These are phyloP conservation scores for Vanrija sp. DNA, from an alignment of 1,284 basidiomycete genomes.

Conservation along the genomic window DNA sequence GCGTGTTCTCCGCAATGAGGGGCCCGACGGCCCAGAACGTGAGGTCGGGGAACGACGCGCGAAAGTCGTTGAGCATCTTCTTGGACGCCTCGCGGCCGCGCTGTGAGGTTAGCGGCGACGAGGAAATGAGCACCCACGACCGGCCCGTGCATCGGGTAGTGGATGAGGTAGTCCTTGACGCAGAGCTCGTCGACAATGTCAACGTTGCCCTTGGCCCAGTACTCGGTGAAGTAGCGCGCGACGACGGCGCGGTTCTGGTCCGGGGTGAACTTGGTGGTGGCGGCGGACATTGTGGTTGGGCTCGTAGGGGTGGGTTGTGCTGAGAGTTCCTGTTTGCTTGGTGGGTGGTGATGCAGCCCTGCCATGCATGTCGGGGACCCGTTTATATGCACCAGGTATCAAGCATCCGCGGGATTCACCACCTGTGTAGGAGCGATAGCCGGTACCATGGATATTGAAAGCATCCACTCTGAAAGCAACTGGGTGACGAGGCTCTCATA, in stretches of 20 bases:
- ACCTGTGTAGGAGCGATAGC: no score
- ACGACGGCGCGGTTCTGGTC: not conserved
- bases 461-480: no score
- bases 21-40: not conserved
- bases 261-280: not conserved
- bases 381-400: no score
- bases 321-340: no score
- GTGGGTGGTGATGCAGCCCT: no score
- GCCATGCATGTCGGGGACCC: no score
- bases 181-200: slow-evolving; percentile 1
- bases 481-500: no score
- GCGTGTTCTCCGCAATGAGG: slow-evolving; percentile 3
- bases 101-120: not conserved
- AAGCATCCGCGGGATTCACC: no score
- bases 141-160: slow-evolving; percentile 1
- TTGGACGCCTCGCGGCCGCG: not conserved
- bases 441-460: no score
- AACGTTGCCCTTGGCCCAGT: slow-evolving; percentile 1
- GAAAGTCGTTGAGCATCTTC: not conserved
- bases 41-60: not conserved
- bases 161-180: not conserved
- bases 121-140: not conserved
- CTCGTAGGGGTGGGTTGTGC: no score
- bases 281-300: not conserved
- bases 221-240: not conserved